These are phyloP conservation scores for Plectosphaerella sp. DNA, from an alignment of 2,329 filamentous ascomycete genomes.

Conservation along the genomic window DNA sequence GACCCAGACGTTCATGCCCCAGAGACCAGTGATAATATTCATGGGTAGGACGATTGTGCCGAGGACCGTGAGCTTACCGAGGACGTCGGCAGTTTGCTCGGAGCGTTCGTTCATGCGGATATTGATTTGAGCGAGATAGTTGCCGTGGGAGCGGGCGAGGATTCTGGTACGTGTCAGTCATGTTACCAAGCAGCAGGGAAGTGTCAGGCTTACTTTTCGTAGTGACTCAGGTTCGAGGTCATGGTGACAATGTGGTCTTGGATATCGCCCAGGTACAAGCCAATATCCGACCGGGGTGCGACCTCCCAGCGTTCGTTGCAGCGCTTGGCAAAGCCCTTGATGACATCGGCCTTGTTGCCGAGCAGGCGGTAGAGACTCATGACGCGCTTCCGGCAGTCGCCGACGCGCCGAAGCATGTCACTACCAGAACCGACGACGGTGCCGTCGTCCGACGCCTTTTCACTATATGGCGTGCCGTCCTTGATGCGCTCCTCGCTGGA, in stretches of 20 bases:
- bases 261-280: slow-evolving; percentile 95
- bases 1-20: slow-evolving; percentile 98
- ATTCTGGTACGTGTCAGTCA: slow-evolving; percentile 50
- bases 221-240: slow-evolving; percentile 93
- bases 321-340: slow-evolving; percentile 97
- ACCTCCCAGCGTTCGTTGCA: slow-evolving; percentile 99
- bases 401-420: slow-evolving; percentile 89
- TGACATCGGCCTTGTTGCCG: slow-evolving; percentile 97
- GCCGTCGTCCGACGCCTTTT: slow-evolving; percentile 43
- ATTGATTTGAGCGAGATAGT: slow-evolving; percentile 99
- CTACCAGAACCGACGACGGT: slow-evolving; percentile 47
- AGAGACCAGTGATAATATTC: slow-evolving; percentile 98
- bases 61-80: slow-evolving; percentile 90
- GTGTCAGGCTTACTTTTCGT: slow-evolving; percentile 71
- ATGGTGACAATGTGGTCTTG: slow-evolving; percentile 99
- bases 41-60: slow-evolving; percentile 97
- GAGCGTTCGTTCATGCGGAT: slow-evolving; percentile 98
- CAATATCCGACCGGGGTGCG: slow-evolving; percentile 90
- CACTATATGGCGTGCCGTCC: slow-evolving; percentile 29
- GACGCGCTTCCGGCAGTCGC: slow-evolving; percentile 93
- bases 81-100: slow-evolving; percentile 90
- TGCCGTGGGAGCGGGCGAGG: slow-evolving; percentile 84
- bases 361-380: slow-evolving; percentile 92
- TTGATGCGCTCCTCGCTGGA: slow-evolving; percentile 37
- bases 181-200: neutral